Conservation (phyloP, 495 filamentous ascomycete genomes). For the Penicillium fimorum region DNA sequence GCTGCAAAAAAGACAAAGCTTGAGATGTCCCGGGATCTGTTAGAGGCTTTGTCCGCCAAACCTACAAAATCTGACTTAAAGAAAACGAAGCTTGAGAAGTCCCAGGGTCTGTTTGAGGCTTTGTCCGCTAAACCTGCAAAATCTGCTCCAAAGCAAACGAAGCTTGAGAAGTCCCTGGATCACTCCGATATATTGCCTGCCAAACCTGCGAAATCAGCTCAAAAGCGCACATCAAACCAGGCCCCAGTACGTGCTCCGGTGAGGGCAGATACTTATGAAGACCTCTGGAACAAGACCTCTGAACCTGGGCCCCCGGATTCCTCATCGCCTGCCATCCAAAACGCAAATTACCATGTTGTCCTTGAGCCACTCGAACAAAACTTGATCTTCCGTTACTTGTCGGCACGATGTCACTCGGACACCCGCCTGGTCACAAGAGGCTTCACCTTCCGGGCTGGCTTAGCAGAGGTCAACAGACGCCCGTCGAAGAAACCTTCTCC, state of each 20-base stretch:
- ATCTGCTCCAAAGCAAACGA: background rate
- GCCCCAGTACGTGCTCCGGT: background rate
- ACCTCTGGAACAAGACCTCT: background rate
- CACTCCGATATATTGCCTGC: background rate
- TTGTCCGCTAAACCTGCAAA: background rate
- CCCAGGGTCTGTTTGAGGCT: background rate
- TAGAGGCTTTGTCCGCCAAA: too few species aligned
- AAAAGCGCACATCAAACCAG: background rate
- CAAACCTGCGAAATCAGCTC: background rate
- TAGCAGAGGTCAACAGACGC: background rate
- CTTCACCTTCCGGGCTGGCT: background rate
- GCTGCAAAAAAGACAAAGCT: background rate
- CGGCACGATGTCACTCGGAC: constrained; percentile 8
- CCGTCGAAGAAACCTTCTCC: background rate
- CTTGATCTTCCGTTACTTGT: constrained; percentile 8
- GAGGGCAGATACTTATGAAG: background rate
- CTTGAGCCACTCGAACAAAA: constrained; percentile 5
- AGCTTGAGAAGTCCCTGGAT: background rate
- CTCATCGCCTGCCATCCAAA: background rate
- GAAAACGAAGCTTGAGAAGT: background rate
- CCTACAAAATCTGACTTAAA: too few species aligned
- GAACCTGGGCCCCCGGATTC: background rate
- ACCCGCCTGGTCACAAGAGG: constrained; percentile 7
- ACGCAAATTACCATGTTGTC: background rate
- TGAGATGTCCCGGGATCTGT: background rate